phyloP scores from a whole-genome alignment of 140 eudicot species.

The Ambrosia hybrid region DNA sequence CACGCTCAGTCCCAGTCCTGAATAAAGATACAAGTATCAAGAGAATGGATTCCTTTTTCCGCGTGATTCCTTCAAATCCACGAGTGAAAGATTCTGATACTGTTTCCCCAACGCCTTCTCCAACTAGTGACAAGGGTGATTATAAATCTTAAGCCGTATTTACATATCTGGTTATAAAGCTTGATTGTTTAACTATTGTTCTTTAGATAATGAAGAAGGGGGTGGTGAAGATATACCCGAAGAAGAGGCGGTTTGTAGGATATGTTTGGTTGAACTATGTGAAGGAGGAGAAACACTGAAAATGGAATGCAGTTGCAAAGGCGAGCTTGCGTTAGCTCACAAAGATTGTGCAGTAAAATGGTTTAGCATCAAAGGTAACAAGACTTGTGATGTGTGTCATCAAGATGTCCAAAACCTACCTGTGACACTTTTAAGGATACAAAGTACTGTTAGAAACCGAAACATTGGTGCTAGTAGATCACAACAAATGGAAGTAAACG shows the following conservation, averaged over 20 bases:
- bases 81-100: slow-evolving; percentile 45
- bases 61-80: slow-evolving; percentile 85
- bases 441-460: slow-evolving; percentile 47
- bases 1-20: slow-evolving; percentile 72
- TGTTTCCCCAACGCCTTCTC: slow-evolving; percentile 29
- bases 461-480: slow-evolving; percentile 34
- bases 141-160: slow-evolving; percentile 3
- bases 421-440: slow-evolving; percentile 77
- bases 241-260: slow-evolving; percentile 95
- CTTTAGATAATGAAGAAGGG: slow-evolving; percentile 42
- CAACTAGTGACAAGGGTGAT: slow-evolving; percentile 53
- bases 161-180: neutral
- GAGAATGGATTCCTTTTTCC: slow-evolving; percentile 69
- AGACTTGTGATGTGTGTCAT: slow-evolving; percentile 89
- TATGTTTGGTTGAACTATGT: slow-evolving; percentile 80
- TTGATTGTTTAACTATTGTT: neutral
- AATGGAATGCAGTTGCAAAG: slow-evolving; percentile 96
- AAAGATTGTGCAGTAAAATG: slow-evolving; percentile 89
- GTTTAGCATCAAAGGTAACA: slow-evolving; percentile 92
- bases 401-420: slow-evolving; percentile 80
- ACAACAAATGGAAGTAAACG: slow-evolving; percentile 47
- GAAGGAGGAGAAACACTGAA: slow-evolving; percentile 93
- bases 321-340: slow-evolving; percentile 93
- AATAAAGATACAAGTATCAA: slow-evolving; percentile 48
- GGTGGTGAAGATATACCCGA: slow-evolving; percentile 83